A percentile compares a stretch with the other conserved stretches of the same genome.
Evolutionary conservation across 257 asterid genomes (phyloP).

Genomic region (Jacaranda copaia): DNA sequence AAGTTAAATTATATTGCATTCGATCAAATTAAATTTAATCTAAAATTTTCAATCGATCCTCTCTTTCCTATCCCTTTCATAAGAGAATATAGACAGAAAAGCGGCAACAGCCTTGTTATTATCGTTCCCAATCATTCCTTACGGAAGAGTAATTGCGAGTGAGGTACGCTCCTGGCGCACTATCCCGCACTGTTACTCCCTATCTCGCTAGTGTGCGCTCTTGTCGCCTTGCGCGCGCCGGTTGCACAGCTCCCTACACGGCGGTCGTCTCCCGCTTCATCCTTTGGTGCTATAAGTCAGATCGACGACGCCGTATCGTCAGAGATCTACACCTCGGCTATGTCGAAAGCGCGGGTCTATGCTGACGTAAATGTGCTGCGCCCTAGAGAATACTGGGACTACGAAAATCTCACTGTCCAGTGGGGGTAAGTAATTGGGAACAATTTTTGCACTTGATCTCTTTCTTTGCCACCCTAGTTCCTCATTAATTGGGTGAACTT

Average conservation of each 20-base stretch:
- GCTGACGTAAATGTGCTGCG: conserved; percentile 80
- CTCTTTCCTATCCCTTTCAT: no score
- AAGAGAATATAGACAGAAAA: no score
- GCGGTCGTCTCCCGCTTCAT: conserved; percentile 27
- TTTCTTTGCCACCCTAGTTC: not conserved
- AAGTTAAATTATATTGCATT: no score
- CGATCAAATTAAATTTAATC: no score
- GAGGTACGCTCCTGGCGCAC: conserved; percentile 52
- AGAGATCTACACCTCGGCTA: conserved; percentile 56
- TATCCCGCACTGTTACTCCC: conserved; percentile 38
- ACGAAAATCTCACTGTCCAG: conserved; percentile 74
- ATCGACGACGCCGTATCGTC: conserved; percentile 41
- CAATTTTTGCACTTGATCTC: not conserved
- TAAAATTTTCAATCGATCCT: no score
- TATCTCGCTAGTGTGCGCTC: conserved; percentile 51
- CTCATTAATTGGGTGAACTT: not conserved
- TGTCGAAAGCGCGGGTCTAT: conserved; percentile 86
- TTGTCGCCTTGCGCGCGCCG: conserved; percentile 49
- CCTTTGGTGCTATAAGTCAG: conserved; percentile 21
- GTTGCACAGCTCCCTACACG: conserved; percentile 44
- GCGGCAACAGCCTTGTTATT: not conserved
- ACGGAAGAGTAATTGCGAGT: not conserved
- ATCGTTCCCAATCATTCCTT: not conserved
- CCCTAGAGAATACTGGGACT: conserved; percentile 88
- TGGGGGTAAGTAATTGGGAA: conserved; percentile 67